Percentiles rank a stretch among this genome's conserved stretches.
Evolutionary conservation across 208 protist species (phyloP).

Genomic region (Leishmania amazonensis): DNA sequence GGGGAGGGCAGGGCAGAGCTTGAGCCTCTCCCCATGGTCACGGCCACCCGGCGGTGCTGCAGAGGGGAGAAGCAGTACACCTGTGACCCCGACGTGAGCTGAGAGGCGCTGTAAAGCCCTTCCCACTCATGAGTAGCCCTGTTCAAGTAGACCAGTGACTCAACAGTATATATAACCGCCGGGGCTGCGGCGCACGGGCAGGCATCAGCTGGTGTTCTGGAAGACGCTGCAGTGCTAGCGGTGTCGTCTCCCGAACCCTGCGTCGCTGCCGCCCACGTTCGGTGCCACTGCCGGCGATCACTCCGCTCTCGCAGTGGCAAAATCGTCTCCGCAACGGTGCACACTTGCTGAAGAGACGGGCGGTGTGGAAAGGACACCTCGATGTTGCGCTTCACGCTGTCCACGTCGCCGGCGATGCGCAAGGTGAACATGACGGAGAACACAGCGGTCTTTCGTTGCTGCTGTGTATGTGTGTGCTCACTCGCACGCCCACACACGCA

Average conservation of each 20-base stretch:
- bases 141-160: constrained; percentile 47
- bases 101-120: constrained; percentile 54
- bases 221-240: background rate
- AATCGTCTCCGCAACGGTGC: constrained; percentile 49
- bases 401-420: constrained; percentile 34
- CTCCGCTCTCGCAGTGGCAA: constrained; percentile 23
- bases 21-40: background rate
- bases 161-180: constrained; percentile 24
- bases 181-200: background rate
- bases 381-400: constrained; percentile 41
- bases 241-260: background rate
- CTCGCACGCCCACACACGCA: background rate
- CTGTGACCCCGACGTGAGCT: constrained; percentile 60
- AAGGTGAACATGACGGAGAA: constrained; percentile 35
- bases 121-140: constrained; percentile 47
- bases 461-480: background rate
- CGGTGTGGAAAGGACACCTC: constrained; percentile 49
- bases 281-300: constrained; percentile 5
- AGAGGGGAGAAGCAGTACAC: constrained; percentile 54
- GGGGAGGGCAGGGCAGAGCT: background rate
- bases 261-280: constrained; percentile 2
- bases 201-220: background rate
- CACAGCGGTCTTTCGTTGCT: background rate
- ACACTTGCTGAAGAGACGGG: constrained; percentile 63
- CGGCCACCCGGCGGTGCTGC: constrained; percentile 2